Conservation (phyloP, 805 yeast genomes). For the Candida odintsovae region DNA sequence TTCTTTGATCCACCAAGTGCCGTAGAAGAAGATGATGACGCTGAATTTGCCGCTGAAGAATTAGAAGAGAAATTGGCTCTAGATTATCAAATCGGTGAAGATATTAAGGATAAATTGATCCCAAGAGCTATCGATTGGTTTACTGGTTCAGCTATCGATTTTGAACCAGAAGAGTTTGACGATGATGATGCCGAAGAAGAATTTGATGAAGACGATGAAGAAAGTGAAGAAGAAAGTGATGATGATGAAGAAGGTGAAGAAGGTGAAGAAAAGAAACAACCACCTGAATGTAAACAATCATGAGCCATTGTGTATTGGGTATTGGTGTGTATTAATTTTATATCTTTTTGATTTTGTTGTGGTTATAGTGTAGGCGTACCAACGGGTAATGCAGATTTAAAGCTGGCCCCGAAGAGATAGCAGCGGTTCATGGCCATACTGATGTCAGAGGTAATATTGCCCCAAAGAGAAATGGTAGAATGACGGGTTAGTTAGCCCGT, state of each 20-base stretch:
- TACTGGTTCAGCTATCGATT: conserved; percentile 92
- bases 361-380: too few species aligned
- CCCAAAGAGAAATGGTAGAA: too few species aligned
- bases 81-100: conserved; percentile 95
- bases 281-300: conserved; percentile 14
- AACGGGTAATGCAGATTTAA: too few species aligned
- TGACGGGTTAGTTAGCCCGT: too few species aligned
- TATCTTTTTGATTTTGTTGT: neutral
- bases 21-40: conserved; percentile 47
- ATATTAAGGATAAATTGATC: conserved; percentile 88
- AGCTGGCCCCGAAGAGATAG: too few species aligned
- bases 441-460: too few species aligned
- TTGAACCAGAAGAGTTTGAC: conserved; percentile 55
- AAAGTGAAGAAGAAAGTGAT: conserved; percentile 32
- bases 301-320: neutral
- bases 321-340: neutral
- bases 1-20: conserved; percentile 91
- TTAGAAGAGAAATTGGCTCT: conserved; percentile 80
- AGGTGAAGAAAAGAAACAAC: conserved; percentile 22
- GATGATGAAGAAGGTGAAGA: conserved; percentile 37
- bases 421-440: too few species aligned
- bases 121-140: conserved; percentile 99
- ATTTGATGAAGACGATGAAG: conserved; percentile 47
- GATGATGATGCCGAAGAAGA: conserved; percentile 65
- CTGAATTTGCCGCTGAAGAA: conserved; percentile 61